Evolutionary conservation across 139 green algal genomes (phyloP), one percentile per base, ranked within the genome.

Genomic region (Micractinium sp.): DNA sequence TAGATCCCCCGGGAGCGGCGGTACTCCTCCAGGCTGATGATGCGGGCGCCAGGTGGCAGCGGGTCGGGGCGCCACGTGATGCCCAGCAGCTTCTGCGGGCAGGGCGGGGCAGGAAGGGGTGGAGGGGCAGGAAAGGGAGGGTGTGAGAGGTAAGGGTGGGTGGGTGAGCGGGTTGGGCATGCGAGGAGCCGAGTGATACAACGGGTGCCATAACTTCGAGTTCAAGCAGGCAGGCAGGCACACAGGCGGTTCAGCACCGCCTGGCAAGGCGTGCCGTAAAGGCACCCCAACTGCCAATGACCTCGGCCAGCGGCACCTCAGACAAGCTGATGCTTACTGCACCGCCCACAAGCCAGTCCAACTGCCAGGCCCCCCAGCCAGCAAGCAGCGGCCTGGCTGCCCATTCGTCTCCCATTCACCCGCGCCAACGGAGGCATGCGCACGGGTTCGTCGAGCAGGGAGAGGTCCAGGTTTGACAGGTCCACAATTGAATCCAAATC

Each of bases 11-110:
- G 38, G 27, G 61, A 66, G 36, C 29, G 25, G 22, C 31, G 36
- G 67, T 67, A 87, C 67, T 87, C 83, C 0, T 87, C 83, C 16
- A 87, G 27, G 33, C 66, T 66, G 0, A 87, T 13, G 67, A 87
- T 87, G 83, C 83, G 83, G 66, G 83, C 83, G 38, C 83, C 83
- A 1, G 83, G 83, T 3, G 83, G 83, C 83, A 69, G 82, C 36
- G 39, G 83, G 35, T 41, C 66, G 3, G 83, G 83, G 7, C 83
- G 83, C 83, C 83, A 87, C 38, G 83, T 87, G 12, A 67, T 67
- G 0, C 83, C 83, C 13, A 87, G 83, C 83, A 87, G 83, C 67
- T 80, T 87, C 83, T 87, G 83, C 83, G 23, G 47, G 25, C 38
- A 35, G 9, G 77, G 25, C 25, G 18, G 29, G 47, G 29, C 53